phyloP scores from a whole-genome alignment of 2,329 filamentous ascomycete genomes.

The Venturiaceae sp. region DNA sequence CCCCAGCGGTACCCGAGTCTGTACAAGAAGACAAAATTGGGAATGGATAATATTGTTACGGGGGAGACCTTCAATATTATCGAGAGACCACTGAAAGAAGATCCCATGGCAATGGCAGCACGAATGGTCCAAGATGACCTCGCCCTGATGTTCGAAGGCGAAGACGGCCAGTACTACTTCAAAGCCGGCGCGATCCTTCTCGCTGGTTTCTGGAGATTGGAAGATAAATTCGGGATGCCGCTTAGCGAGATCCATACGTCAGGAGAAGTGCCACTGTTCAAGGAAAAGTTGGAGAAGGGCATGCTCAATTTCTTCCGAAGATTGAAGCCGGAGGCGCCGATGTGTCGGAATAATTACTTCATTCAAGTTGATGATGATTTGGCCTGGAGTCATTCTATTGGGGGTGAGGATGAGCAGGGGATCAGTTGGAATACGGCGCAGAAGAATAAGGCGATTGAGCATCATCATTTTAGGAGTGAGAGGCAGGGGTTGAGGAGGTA shows the following conservation, averaged over 20 bases:
- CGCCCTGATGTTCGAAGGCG: slow-evolving; percentile 69
- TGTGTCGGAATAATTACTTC: slow-evolving; percentile 75
- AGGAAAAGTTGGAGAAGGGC: slow-evolving; percentile 61
- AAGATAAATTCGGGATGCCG: slow-evolving; percentile 73
- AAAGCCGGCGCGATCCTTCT: slow-evolving; percentile 67
- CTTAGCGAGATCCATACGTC: slow-evolving; percentile 71
- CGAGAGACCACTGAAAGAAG: slow-evolving; percentile 56
- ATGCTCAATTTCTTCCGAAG: slow-evolving; percentile 77
- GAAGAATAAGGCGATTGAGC: slow-evolving; percentile 60
- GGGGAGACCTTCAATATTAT: slow-evolving; percentile 62
- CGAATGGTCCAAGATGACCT: slow-evolving; percentile 74
- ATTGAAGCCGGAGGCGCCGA: slow-evolving; percentile 55
- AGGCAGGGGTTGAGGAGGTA: slow-evolving; percentile 56
- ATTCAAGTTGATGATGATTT: slow-evolving; percentile 74
- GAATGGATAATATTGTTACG: slow-evolving; percentile 61
- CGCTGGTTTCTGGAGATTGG: slow-evolving; percentile 73
- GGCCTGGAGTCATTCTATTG: slow-evolving; percentile 69
- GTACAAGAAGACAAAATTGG: slow-evolving; percentile 49
- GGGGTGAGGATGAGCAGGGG: slow-evolving; percentile 53
- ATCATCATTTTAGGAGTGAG: slow-evolving; percentile 72
- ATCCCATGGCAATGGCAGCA: slow-evolving; percentile 67
- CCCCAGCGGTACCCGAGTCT: slow-evolving; percentile 65
- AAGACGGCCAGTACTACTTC: slow-evolving; percentile 73
- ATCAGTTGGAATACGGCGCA: slow-evolving; percentile 68
- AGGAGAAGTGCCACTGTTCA: slow-evolving; percentile 65